Percentiles rank a stretch among this genome's conserved stretches.
phyloP scores from a whole-genome alignment of 805 yeast species.

The Citeromyces nyonsensis region DNA sequence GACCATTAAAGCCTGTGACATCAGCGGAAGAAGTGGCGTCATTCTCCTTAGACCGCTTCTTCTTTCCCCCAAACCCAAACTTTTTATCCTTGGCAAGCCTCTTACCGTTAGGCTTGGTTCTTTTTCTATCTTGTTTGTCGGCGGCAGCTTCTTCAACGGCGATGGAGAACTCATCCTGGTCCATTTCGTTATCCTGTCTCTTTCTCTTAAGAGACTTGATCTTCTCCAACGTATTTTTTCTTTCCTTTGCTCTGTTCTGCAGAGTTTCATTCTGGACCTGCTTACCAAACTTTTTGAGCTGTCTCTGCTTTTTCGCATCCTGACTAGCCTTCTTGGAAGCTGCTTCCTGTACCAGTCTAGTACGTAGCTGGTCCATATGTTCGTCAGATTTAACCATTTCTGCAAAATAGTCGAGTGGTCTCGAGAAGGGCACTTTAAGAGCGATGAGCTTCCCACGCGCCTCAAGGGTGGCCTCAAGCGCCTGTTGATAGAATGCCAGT shows the following conservation, averaged over 20 bases:
- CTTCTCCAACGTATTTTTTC: constrained; percentile 79
- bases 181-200: constrained; percentile 63
- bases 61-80: constrained; percentile 69
- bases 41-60: constrained; percentile 58
- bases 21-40: constrained; percentile 62
- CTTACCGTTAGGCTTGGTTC: constrained; percentile 40
- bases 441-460: constrained; percentile 54
- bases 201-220: constrained; percentile 84
- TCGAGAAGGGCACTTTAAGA: constrained; percentile 71
- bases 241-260: constrained; percentile 87
- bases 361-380: constrained; percentile 90
- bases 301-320: constrained; percentile 89
- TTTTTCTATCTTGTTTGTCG: constrained; percentile 24
- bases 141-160: constrained; percentile 82
- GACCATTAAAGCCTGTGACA: constrained; percentile 36
- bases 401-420: constrained; percentile 94
- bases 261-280: constrained; percentile 90
- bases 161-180: constrained; percentile 67
- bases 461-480: constrained; percentile 64
- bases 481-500: constrained; percentile 89
- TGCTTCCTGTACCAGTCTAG: constrained; percentile 62
- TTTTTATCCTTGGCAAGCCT: constrained; percentile 58
- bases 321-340: constrained; percentile 77
- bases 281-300: constrained; percentile 92
- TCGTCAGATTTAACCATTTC: constrained; percentile 97